Conservation (phyloP, 2,329 filamentous ascomycete genomes). For the Fusarium brachygibbosum region DNA sequence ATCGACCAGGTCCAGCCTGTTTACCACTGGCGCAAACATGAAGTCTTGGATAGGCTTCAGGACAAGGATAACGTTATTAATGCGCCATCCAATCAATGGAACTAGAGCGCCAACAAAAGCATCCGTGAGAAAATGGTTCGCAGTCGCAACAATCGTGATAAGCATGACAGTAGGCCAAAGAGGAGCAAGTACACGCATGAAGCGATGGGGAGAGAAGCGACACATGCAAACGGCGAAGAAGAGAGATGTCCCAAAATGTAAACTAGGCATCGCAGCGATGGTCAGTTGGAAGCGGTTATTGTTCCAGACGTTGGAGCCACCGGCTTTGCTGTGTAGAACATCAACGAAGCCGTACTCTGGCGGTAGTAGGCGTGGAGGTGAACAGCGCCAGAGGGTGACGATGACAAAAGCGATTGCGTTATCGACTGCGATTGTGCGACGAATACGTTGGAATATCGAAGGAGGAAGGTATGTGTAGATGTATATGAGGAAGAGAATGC, state of each 20-base stretch:
- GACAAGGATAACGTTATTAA: conserved; percentile 46
- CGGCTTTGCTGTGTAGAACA: conserved; percentile 55
- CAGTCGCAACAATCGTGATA: conserved; percentile 57
- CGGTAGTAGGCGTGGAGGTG: conserved; percentile 63
- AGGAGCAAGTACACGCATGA: conserved; percentile 54
- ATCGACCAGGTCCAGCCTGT: conserved; percentile 45
- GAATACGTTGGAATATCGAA: conserved; percentile 56
- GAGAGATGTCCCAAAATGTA: conserved; percentile 61
- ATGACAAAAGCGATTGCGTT: conserved; percentile 64
- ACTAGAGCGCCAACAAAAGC: conserved; percentile 54
- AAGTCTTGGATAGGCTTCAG: conserved; percentile 50
- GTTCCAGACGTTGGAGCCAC: conserved; percentile 55
- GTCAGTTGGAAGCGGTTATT: conserved; percentile 62
- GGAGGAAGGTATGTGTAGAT: conserved; percentile 61
- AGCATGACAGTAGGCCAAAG: conserved; percentile 61
- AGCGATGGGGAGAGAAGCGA: conserved; percentile 58
- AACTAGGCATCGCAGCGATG: conserved; percentile 63
- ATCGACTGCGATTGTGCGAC: conserved; percentile 62
- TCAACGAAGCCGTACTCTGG: conserved; percentile 62
- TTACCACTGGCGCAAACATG: conserved; percentile 46
- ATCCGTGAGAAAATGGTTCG: conserved; percentile 57
- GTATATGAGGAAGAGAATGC: conserved; percentile 62
- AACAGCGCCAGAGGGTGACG: conserved; percentile 62
- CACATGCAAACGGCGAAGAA: conserved; percentile 54
- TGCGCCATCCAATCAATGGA: conserved; percentile 54